A percentile compares a stretch with the other conserved stretches of the same genome.
Conservation (phyloP, 108 stramenopile genomes). For the Cylindrotheca closterium region DNA sequence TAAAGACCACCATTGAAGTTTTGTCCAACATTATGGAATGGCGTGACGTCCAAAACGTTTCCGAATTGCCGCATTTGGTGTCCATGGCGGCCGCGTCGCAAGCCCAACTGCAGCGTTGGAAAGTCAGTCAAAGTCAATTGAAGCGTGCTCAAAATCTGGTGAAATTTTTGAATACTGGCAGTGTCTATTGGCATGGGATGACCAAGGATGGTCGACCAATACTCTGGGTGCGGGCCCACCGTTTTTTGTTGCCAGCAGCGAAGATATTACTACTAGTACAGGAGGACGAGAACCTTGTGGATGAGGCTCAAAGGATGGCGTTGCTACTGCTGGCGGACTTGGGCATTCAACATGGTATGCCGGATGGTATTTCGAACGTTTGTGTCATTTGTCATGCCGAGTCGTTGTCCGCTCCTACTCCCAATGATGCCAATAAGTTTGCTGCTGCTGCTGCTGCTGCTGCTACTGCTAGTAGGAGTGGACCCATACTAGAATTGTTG, state of each 20-base stretch:
- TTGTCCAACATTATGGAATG: background rate
- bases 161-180: conserved; percentile 37
- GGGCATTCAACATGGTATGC: conserved; percentile 30
- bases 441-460: background rate
- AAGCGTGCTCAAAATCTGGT: conserved; percentile 51
- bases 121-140: conserved; percentile 19
- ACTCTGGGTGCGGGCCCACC: conserved; percentile 55
- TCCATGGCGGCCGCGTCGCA: background rate
- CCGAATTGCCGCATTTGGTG: background rate
- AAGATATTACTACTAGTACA: no score
- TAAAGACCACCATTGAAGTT: background rate
- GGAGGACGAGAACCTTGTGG: no score
- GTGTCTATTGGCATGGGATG: conserved; percentile 54
- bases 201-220: conserved; percentile 55
- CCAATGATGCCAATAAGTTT: background rate
- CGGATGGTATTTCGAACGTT: no score
- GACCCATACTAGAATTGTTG: conserved; percentile 48
- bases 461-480: background rate
- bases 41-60: background rate
- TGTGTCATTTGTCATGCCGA: background rate
- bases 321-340: conserved; percentile 50
- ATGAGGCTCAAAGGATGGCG: conserved; percentile 37
- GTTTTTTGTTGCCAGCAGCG: conserved; percentile 52
- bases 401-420: background rate
- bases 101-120: background rate